These are phyloP conservation scores for Quercus phellos DNA, from an alignment of 331 rosid species.

Conservation along the genomic window DNA sequence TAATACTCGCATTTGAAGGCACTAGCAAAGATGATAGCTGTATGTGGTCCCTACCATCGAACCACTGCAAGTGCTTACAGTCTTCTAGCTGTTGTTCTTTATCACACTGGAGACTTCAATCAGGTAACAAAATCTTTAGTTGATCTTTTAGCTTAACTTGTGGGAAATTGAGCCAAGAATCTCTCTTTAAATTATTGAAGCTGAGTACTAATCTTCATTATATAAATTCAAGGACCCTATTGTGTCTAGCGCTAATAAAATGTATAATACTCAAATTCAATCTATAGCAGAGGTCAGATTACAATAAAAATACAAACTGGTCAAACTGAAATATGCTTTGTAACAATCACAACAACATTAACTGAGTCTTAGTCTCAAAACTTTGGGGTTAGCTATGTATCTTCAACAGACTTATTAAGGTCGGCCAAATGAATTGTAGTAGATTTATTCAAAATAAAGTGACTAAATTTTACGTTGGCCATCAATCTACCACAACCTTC, in stretches of 20 bases:
- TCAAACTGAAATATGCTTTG: constrained; percentile 3
- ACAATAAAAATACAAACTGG: neutral
- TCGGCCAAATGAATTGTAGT: too few relatives aligned
- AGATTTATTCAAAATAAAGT: too few relatives aligned
- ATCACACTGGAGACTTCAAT: constrained; percentile 95
- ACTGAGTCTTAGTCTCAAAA: too few relatives aligned
- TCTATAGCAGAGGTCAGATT: neutral
- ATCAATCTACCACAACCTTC: too few relatives aligned
- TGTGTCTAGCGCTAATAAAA: neutral
- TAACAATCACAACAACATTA: too few relatives aligned
- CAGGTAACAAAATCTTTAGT: constrained; percentile 48
- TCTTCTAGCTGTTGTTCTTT: constrained; percentile 95
- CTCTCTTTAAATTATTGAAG: neutral
- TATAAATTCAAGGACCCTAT: neutral
- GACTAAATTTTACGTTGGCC: too few relatives aligned
- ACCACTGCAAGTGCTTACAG: constrained; percentile 95
- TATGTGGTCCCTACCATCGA: constrained; percentile 94
- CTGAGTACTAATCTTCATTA: neutral
- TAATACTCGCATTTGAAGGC: constrained; percentile 45
- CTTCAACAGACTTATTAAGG: too few relatives aligned
- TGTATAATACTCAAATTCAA: neutral
- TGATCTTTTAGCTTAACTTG: constrained; percentile 1
- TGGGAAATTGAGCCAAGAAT: neutral
- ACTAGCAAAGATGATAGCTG: constrained; percentile 80
- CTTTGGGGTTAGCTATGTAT: too few relatives aligned